Base-by-base conservation (phyloP, 2,329 filamentous ascomycete genomes). In the Pezicula carpinea region DNA sequence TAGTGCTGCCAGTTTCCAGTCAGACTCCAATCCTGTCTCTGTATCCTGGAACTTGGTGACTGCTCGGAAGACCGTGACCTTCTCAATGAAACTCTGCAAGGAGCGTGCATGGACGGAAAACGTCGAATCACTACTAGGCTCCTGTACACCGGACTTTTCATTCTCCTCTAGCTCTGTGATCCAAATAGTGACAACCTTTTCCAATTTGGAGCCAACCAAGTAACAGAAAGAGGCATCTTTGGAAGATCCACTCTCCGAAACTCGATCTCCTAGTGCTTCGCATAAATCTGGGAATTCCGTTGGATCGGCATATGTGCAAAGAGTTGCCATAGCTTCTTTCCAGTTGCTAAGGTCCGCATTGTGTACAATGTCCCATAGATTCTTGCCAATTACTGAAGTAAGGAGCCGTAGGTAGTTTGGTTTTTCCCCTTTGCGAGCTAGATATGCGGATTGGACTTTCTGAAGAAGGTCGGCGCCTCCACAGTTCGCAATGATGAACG, bases 151-250 rank as follows among this genome's bases (percentile, higher is more conserved):
- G 38, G 82, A 81, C 59, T 85, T 80, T 66, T 96, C 90, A 19
- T 83, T 79, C 68, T 97, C 90, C 55, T 89, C 79, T 14, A 97
- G 80, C 67, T 97, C 91, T 43, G 87, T 77, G 45, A 92, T 85
- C 93, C 93, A 99, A 62, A 97, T 96, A 31, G 79, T 79, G 39
- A 97, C 88, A 19, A 97, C 92, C 77, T 99, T 99, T 68, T 99
- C 92, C 4, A 99, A 77, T 71, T 96, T 97, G 15, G 92, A 95
- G 50, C 93, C 92, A 38, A 92, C 90, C 51, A 99, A 73, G 68
- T 91, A 99, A 69, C 95, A 99, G 77, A 99, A 95, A 1, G 89
- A 91, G 29, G 93, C 93, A 66, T 99, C 89, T 65, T 95, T 92
- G 52, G 89, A 80, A 33, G 83, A 78, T 18, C 80, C 80, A n/a